Base-by-base conservation (phyloP, 257 asterid genomes). In the Ilex aquifolium region DNA sequence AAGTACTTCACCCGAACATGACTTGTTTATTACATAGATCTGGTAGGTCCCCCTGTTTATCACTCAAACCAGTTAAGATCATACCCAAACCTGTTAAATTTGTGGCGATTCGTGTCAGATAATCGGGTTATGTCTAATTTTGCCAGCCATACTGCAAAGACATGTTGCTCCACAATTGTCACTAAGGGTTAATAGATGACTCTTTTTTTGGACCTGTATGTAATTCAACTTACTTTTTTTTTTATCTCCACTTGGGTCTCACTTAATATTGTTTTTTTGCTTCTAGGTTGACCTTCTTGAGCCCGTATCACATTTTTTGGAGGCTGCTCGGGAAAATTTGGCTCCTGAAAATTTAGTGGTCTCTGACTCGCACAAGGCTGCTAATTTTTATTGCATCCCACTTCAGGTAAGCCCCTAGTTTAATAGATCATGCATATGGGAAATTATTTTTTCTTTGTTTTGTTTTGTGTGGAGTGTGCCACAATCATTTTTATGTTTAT, bases 231-330 rank as follows among this genome's bases (percentile, higher is more conserved):
- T 56, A n/a, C n/a, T 32, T 27, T 52, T 56, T 13, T 5, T 2
- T 58, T 44, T 56, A 32, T 67, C 49, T 50, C 62, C 53, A 53
- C 27, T 6, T 8, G 50, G 39, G 48, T 39, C 5, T 30, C 67
- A 59, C 62, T 53, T 68, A 13, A 36, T 64, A 48, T 65, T 48
- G 42, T 59, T 59, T 57, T 65, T 31, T 30, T 7, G 42, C 66
- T 77, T 10, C 65, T 83, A 88, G 98, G 95, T 90, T 74, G 99
- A 90, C 79, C 96, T 93, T 61, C 94, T 83, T 17, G 99, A 93
- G 73, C 97, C 99, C 32, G 97, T 89, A 29, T 68, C 92, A 44
- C 97, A 87, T 87, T 93, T 93, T 76, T 79, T 93, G 61, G 95
- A 87, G 55, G 69, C 95, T 68, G 99, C 99, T 64, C 86, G 88